These are phyloP conservation scores for Drechslera avenae DNA, from an alignment of 2,329 filamentous ascomycete species.

Conservation along the genomic window DNA sequence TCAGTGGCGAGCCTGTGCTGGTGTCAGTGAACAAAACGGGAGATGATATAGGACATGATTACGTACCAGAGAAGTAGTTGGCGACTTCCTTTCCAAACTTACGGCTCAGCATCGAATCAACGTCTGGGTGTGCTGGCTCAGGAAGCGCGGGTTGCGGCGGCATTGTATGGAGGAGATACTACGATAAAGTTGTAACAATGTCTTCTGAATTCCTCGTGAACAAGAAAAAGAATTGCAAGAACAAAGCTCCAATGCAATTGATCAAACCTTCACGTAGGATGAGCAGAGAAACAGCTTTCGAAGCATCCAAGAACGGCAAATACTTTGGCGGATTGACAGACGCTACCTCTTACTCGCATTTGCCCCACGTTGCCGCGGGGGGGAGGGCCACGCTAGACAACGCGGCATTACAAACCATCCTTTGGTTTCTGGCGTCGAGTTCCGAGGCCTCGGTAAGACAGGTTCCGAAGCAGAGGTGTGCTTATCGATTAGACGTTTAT, in stretches of 20 bases:
- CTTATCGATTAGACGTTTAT: constrained; percentile 30
- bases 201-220: neutral
- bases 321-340: constrained; percentile 5
- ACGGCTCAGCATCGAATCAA: constrained; percentile 72
- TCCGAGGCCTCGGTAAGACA: constrained; percentile 29
- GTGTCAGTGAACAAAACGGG: constrained; percentile 2
- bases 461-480: constrained; percentile 25
- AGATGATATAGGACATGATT: neutral
- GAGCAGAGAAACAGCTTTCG: neutral
- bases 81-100: constrained; percentile 80
- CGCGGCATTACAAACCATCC: constrained; percentile 10
- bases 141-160: constrained; percentile 56
- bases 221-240: neutral
- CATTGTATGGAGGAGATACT: constrained; percentile 25
- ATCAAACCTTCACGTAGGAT: no score
- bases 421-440: neutral
- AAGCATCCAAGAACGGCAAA: neutral
- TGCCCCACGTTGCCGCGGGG: constrained; percentile 9
- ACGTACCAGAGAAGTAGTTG: constrained; percentile 75
- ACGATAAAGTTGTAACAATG: neutral
- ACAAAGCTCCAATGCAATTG: neutral
- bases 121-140: constrained; percentile 61
- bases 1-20: constrained; percentile 67
- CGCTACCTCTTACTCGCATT: neutral
- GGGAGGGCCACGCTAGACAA: constrained; percentile 6